Evolutionary conservation across 768 basidiomycete genomes (phyloP), one percentile per base, ranked within the genome.

Genomic region (Psilocybe azurescens): DNA sequence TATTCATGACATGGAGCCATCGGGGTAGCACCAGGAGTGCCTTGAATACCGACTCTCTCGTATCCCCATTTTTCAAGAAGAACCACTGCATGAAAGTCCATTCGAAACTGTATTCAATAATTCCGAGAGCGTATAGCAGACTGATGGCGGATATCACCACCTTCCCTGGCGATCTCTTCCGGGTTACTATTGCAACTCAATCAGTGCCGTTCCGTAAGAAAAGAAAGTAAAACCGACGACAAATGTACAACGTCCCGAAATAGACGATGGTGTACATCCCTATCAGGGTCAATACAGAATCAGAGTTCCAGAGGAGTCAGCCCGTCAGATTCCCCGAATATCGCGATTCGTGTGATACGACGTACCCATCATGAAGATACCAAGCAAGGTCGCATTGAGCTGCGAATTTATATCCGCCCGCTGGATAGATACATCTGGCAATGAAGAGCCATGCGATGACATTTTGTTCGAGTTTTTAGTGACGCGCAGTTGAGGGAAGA

Each of bases 341-440:
- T 24, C 24, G 24, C 2, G 24, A 24, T 24, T 24, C 24, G 24
- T 24, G 24, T 24, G 24, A 24, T 24, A 24, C 24, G 24, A 55
- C 53, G 9, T 41, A 55, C 53, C 53, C 53, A 55, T 55, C 28
- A 55, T 20, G 20, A 55, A 44, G 10, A 29, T 55, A 16, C 36
- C 24, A 10, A 44, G 13, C 10, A 44, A 8, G 5, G 8, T 6
- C 16, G 53, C 8, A 16, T 55, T 55, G 3, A 55, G 39, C 8
- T 38, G 14, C n/a, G 36, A n/a, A 11, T 39, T 44, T 20, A 55
- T 49, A 18, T 29, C 24, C 11, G 16, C 6, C 28, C 6, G n/a
- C 16, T 52, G 33, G 36, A 20, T 13, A 9, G 24, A 5, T n/a
- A 16, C 36, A 29, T 41, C 24, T 18, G 30, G 32, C 8, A 38